phyloP scores from a whole-genome alignment of 1,284 basidiomycete species.

The Leucoagaricus sp. region DNA sequence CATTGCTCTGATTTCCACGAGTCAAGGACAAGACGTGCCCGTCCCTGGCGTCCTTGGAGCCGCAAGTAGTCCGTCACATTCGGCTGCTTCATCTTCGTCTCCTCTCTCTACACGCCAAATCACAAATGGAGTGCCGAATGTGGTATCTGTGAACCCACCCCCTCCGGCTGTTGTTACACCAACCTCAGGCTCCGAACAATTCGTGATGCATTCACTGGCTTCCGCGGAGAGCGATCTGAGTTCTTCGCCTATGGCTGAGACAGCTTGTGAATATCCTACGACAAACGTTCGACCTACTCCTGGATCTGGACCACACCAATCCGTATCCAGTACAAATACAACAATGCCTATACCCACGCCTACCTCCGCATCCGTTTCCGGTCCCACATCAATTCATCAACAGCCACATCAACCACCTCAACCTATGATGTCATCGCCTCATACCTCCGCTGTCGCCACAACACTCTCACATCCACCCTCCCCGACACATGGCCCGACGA shows the following conservation, averaged over 20 bases:
- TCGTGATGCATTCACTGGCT: too few relatives aligned
- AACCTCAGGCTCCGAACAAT: conserved; percentile 40
- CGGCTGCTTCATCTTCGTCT: conserved; percentile 7
- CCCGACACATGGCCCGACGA: conserved; percentile 49
- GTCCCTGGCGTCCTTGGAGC: too few relatives aligned
- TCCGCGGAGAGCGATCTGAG: conserved; percentile 15
- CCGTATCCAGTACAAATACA: conserved; percentile 21
- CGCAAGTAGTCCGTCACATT: conserved; percentile 9
- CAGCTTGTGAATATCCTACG: conserved; percentile 24
- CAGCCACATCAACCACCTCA: conserved; percentile 2
- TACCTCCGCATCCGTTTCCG: not conserved
- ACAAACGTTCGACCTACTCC: not conserved
- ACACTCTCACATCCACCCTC: conserved; percentile 54
- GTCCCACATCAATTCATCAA: not conserved
- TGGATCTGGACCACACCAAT: conserved; percentile 15
- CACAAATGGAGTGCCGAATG: conserved; percentile 6
- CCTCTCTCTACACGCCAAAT: not conserved
- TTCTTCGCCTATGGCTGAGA: conserved; percentile 21
- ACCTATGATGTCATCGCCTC: too few relatives aligned
- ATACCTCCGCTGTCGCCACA: conserved; percentile 29
- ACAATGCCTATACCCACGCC: not conserved
- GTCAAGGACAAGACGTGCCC: not conserved
- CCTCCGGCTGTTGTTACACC: conserved; percentile 40
- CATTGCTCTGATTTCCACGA: conserved; percentile 34
- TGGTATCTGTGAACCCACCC: conserved; percentile 16